Evolutionary conservation across 2,329 filamentous ascomycete genomes (phyloP).

Genomic region (Monilinia laxa): DNA sequence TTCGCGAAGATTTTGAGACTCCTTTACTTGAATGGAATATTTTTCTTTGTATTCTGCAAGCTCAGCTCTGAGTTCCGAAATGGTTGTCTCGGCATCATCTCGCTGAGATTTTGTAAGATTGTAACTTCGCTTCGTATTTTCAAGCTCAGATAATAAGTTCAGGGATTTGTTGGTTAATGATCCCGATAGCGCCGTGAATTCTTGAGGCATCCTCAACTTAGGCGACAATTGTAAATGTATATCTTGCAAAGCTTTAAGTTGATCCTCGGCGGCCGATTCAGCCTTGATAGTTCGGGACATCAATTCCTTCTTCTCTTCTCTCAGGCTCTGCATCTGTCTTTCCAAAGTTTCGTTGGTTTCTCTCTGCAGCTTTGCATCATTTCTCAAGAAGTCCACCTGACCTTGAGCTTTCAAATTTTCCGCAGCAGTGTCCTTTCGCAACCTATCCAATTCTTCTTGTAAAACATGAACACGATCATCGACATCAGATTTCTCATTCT

Average conservation of each 20-base stretch:
- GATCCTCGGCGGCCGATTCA: conserved; percentile 53
- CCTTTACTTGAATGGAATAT: conserved; percentile 53
- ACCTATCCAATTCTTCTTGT: conserved; percentile 67
- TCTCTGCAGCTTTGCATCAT: conserved; percentile 58
- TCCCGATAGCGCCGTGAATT: conserved; percentile 59
- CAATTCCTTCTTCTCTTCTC: conserved; percentile 55
- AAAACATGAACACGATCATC: conserved; percentile 68
- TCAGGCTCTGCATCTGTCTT: conserved; percentile 54
- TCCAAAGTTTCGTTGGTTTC: conserved; percentile 61
- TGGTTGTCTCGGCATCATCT: conserved; percentile 55
- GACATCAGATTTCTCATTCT: conserved; percentile 72
- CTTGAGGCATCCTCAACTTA: conserved; percentile 52
- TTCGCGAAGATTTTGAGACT: conserved; percentile 54
- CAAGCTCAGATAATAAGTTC: conserved; percentile 59
- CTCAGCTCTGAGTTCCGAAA: conserved; percentile 58
- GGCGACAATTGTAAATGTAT: conserved; percentile 60
- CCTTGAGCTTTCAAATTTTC: conserved; percentile 59
- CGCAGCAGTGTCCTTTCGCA: conserved; percentile 57
- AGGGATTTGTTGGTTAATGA: conserved; percentile 57
- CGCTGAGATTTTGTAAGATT: conserved; percentile 62
- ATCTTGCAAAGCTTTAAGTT: conserved; percentile 56
- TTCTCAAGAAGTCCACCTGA: conserved; percentile 61
- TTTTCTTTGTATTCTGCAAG: conserved; percentile 54
- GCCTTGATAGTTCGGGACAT: conserved; percentile 51
- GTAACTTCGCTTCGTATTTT: conserved; percentile 58